Percentiles rank a stretch among this genome's conserved stretches.
phyloP scores from a whole-genome alignment of 306 rosid genomes.

The Castanea crenata region DNA sequence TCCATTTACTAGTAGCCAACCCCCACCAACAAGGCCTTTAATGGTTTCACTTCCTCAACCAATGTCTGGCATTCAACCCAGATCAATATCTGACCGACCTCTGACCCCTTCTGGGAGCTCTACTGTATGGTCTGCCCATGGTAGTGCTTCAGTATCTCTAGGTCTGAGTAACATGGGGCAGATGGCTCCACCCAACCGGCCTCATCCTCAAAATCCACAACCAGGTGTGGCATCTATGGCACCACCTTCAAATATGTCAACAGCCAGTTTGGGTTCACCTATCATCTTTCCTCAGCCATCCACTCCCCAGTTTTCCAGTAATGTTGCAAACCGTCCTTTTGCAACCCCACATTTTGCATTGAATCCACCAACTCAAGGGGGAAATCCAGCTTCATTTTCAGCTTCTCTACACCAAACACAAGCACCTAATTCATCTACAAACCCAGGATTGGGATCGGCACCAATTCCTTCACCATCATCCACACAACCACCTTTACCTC shows the following conservation, averaged over 20 bases:
- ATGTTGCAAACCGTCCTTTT: constrained; percentile 14
- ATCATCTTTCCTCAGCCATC: constrained; percentile 19
- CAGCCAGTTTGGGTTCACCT: constrained; percentile 21
- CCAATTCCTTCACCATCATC: constrained; percentile 42
- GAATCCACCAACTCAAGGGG: constrained; percentile 43
- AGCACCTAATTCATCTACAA: constrained; percentile 31
- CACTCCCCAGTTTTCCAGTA: constrained; percentile 12
- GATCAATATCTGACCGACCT: constrained; percentile 39
- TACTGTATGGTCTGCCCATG: constrained; percentile 25
- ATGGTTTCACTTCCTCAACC: constrained; percentile 48
- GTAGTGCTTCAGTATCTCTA: constrained; percentile 20
- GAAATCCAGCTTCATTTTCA: constrained; percentile 36
- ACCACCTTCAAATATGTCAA: constrained; percentile 39
- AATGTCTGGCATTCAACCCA: constrained; percentile 34
- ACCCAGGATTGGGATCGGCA: constrained; percentile 29
- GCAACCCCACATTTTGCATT: constrained; percentile 27
- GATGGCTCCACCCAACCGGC: constrained; percentile 35
- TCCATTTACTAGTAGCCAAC: constrained; percentile 40
- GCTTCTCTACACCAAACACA: constrained; percentile 36
- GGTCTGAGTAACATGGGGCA: constrained; percentile 52
- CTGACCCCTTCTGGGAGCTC: constrained; percentile 36
- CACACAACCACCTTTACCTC: constrained; percentile 32
- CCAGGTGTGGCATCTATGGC: constrained; percentile 37
- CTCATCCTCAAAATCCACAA: constrained; percentile 38
- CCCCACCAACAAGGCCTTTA: constrained; percentile 35